phyloP scores from a whole-genome alignment of 345 rosid species.

The Corchorus olitorius region DNA sequence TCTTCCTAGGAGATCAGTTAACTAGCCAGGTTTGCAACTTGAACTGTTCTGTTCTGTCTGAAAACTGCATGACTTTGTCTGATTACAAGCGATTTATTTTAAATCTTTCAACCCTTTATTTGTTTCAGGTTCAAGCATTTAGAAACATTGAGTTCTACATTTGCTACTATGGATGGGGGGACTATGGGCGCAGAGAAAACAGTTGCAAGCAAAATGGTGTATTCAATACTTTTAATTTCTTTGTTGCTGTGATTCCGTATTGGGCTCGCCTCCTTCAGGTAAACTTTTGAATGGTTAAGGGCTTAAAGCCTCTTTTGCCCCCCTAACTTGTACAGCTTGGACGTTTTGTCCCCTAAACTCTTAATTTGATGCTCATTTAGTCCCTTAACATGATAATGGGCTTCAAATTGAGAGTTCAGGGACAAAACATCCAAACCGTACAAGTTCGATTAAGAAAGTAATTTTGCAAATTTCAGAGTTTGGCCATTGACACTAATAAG shows the following conservation, averaged over 20 bases:
- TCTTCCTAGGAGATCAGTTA: constrained; percentile 72
- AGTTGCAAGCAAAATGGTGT: constrained; percentile 35
- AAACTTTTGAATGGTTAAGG: background rate
- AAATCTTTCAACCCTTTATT: background rate
- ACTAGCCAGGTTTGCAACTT: constrained; percentile 64
- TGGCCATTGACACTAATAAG: background rate
- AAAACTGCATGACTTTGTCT: background rate
- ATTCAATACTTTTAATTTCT: constrained; percentile 49
- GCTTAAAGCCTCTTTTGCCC: too few species aligned
- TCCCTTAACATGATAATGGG: too few species aligned
- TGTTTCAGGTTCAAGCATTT: constrained; percentile 64
- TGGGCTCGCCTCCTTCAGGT: constrained; percentile 68
- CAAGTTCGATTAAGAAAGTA: too few species aligned
- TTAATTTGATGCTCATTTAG: too few species aligned
- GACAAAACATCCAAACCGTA: too few species aligned
- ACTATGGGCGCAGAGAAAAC: constrained; percentile 42
- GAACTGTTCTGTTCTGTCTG: background rate
- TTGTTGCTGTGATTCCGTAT: constrained; percentile 64
- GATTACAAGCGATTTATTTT: too few species aligned
- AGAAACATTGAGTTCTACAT: constrained; percentile 73
- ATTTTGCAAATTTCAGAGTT: too few species aligned
- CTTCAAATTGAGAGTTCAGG: too few species aligned
- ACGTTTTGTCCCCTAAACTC: too few species aligned
- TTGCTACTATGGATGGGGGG: constrained; percentile 80
- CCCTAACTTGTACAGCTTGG: too few species aligned